phyloP scores from a whole-genome alignment of 805 yeast genomes.

The Yamadazyma endophytica region DNA sequence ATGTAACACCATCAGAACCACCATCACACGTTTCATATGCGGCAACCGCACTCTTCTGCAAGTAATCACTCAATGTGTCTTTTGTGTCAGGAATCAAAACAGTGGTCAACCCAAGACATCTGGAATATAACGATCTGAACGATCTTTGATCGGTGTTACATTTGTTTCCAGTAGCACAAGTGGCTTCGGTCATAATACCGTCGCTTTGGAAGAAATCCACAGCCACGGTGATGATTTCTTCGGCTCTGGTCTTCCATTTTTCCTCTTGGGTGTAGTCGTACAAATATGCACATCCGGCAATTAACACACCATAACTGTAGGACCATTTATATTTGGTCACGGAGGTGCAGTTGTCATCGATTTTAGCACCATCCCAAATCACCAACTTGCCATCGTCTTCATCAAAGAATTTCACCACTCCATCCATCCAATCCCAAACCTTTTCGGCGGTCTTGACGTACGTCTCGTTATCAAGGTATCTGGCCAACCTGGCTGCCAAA shows the following conservation, averaged over 20 bases:
- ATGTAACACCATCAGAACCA: conserved; percentile 81
- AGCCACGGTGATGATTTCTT: conserved; percentile 34
- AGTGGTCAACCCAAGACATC: conserved; percentile 59
- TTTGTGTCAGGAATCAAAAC: conserved; percentile 47
- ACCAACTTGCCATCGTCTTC: conserved; percentile 21
- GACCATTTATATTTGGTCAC: conserved; percentile 56
- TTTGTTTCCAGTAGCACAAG: conserved; percentile 48
- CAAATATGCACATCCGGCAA: conserved; percentile 68
- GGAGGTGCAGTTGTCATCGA: conserved; percentile 45
- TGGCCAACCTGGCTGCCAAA: conserved; percentile 78
- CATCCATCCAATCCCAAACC: conserved; percentile 78
- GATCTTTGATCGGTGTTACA: conserved; percentile 78
- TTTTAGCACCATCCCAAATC: conserved; percentile 58
- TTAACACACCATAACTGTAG: conserved; percentile 64
- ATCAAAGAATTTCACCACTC: conserved; percentile 25
- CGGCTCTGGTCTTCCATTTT: conserved; percentile 38
- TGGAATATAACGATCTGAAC: conserved; percentile 65
- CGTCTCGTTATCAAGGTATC: conserved; percentile 71
- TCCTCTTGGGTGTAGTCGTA: conserved; percentile 55
- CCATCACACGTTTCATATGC: conserved; percentile 82
- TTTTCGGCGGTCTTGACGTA: conserved; percentile 72
- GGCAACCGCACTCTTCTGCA: conserved; percentile 54
- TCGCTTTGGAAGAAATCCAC: conserved; percentile 35
- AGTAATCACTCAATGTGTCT: conserved; percentile 35
- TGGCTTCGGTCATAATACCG: conserved; percentile 55